Conservation (phyloP, 208 protist genomes). For the Leishmania guyanensis region DNA sequence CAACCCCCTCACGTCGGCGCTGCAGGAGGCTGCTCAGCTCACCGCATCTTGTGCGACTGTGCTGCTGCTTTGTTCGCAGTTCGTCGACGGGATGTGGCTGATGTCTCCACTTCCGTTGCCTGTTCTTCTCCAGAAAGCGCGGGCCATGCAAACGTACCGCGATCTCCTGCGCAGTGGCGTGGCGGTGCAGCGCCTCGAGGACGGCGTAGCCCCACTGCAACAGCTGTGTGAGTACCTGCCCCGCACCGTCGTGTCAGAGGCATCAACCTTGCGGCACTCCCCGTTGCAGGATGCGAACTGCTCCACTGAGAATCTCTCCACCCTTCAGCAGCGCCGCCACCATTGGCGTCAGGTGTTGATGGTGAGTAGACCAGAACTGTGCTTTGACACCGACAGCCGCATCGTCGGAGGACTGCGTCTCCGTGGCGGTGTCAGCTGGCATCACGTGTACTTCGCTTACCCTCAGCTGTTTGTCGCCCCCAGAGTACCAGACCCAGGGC, state of each 20-base stretch:
- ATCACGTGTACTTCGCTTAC: slow-evolving; percentile 72
- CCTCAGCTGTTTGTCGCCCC: slow-evolving; percentile 41
- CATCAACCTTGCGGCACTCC: not conserved
- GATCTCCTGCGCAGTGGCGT: slow-evolving; percentile 23
- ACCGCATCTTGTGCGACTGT: slow-evolving; percentile 18
- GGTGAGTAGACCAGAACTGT: slow-evolving; percentile 11
- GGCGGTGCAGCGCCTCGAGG: slow-evolving; percentile 18
- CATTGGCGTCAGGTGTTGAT: slow-evolving; percentile 18
- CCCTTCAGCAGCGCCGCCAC: slow-evolving; percentile 23
- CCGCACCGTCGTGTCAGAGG: slow-evolving; percentile 13
- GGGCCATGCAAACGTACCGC: slow-evolving; percentile 12
- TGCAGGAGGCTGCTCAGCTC: slow-evolving; percentile 30
- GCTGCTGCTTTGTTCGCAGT: slow-evolving; percentile 10
- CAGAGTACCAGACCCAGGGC: too few relatives aligned
- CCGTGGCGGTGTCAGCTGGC: slow-evolving; percentile 36
- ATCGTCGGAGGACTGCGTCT: slow-evolving; percentile 56
- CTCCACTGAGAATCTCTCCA: not conserved
- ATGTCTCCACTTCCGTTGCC: slow-evolving; percentile 2
- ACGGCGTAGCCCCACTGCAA: slow-evolving; percentile 19
- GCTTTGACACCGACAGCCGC: slow-evolving; percentile 44
- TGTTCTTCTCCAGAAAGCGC: not conserved
- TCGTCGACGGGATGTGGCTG: not conserved
- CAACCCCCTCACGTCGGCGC: slow-evolving; percentile 34
- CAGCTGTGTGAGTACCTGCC: slow-evolving; percentile 42
- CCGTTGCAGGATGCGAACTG: not conserved